Evolutionary conservation across 176 grass and related monocot species (phyloP).

Genomic region (Pontederia crassipes): DNA sequence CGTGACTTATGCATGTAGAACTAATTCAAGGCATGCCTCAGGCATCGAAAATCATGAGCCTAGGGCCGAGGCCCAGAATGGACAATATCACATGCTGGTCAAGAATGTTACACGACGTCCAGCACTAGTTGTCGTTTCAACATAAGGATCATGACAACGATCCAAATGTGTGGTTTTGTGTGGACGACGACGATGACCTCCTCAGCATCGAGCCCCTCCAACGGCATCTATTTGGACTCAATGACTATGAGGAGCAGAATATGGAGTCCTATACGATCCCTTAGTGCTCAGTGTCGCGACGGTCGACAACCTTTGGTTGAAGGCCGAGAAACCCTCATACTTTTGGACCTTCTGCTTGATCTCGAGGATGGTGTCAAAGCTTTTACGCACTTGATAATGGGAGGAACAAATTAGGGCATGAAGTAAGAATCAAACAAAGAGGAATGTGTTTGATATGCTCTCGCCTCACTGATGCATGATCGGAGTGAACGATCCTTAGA

Average conservation of each 20-base stretch:
- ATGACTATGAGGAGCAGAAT: background rate
- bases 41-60: no score
- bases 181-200: background rate
- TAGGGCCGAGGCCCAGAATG: no score
- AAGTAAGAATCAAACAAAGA: no score
- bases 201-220: background rate
- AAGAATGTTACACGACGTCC: no score
- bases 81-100: no score
- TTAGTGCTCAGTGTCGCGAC: background rate
- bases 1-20: no score
- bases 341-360: slow-evolving; percentile 50
- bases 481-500: no score
- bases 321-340: slow-evolving; percentile 20
- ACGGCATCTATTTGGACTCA: background rate
- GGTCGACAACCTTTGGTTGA: slow-evolving; percentile 15
- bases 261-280: background rate
- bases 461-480: no score
- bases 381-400: no score
- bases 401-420: no score
- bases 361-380: slow-evolving; percentile 42
- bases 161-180: background rate
- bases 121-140: slow-evolving; percentile 11
- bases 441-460: no score
- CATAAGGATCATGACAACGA: background rate
- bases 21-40: no score